Evolutionary conservation across 495 filamentous ascomycete genomes (phyloP), one percentile per base, ranked within the genome.

Genomic region (Baudoinia panamericana): DNA sequence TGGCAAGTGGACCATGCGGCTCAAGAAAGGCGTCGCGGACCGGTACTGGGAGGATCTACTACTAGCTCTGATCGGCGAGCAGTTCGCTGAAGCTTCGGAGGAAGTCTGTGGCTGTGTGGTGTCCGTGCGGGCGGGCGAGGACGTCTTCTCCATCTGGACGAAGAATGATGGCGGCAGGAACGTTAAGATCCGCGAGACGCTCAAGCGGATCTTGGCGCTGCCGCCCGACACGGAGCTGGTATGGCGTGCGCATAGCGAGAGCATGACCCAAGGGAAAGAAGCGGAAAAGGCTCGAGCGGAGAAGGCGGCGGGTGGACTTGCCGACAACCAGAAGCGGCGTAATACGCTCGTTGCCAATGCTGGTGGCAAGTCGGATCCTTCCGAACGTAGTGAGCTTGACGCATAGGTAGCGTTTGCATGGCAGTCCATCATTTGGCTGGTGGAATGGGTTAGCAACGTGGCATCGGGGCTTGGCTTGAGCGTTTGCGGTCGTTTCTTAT

Each of bases 41-140:
- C 78, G 92, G 29, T 97, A 94, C 64, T 97, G 92, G 82, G 90
- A 97, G 66, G 86, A 97, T 56, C 67, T 97, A 33, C 68, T 96
- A 34, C 63, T 96, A 47, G 85, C 84, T 23, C 81, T 94, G 56
- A 72, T 93, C 37, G 90, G 90, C 18, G 87, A 96, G 56, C 92
- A 95, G 58, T 96, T 96, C 59, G 76, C 77, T 23, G 90, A 96
- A 51, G 88, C 84, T 23, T 73, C 80, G 26, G 90, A 97, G 46
- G 92, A 96, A 57, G 80, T 97, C 26, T 96, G 90, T 52, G 90
- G 90, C 43, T 80, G 77, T 32, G 92, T 97, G 9, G 67, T 97
- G 25, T 95, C 88, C 58, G 84, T 97, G 39, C 70, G 90, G 41
- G 88, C 84, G 57, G 87, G 87, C 17, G 90, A 97, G 64, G 90